A percentile compares a stretch with the other conserved stretches of the same genome.
These are phyloP conservation scores for Ogataea thermomethanolica DNA, from an alignment of 805 yeast species.

Conservation along the genomic window DNA sequence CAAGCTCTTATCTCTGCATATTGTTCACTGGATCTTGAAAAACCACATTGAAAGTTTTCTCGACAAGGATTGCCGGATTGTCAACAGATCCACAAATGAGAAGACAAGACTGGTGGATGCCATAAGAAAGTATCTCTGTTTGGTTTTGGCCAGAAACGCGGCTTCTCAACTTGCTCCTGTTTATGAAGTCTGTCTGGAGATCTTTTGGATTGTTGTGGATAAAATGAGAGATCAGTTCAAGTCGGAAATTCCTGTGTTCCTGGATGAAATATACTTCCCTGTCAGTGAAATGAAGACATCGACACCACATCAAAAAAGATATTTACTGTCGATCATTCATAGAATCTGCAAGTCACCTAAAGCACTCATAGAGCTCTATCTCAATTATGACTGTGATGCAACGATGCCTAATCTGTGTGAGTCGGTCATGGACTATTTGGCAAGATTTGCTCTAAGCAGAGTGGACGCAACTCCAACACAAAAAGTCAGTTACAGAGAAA, in stretches of 20 bases:
- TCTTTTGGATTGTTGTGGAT: conserved; percentile 84
- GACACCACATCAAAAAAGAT: conserved; percentile 88
- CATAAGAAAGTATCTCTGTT: conserved; percentile 77
- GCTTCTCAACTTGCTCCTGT: conserved; percentile 90
- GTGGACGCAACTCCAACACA: conserved; percentile 72
- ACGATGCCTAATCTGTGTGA: conserved; percentile 83
- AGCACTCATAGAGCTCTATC: conserved; percentile 84
- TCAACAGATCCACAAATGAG: conserved; percentile 46
- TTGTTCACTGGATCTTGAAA: conserved; percentile 79
- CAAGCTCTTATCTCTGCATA: conserved; percentile 80
- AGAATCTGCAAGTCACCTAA: conserved; percentile 85
- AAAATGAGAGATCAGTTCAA: conserved; percentile 85
- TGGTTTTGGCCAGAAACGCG: conserved; percentile 84
- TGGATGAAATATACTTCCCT: conserved; percentile 91
- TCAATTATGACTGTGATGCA: conserved; percentile 92
- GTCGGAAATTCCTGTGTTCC: conserved; percentile 88
- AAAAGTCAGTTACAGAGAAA: conserved; percentile 51
- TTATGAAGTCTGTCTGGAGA: conserved; percentile 86
- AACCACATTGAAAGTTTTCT: conserved; percentile 82
- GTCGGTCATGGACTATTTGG: conserved; percentile 70
- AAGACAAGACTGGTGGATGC: conserved; percentile 71
- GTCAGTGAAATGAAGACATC: conserved; percentile 89
- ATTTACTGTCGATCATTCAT: conserved; percentile 74
- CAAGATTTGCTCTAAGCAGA: conserved; percentile 64
- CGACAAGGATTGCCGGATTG: conserved; percentile 52